Evolutionary conservation across 495 filamentous ascomycete genomes (phyloP).

Genomic region (Jackrogersella minutella): DNA sequence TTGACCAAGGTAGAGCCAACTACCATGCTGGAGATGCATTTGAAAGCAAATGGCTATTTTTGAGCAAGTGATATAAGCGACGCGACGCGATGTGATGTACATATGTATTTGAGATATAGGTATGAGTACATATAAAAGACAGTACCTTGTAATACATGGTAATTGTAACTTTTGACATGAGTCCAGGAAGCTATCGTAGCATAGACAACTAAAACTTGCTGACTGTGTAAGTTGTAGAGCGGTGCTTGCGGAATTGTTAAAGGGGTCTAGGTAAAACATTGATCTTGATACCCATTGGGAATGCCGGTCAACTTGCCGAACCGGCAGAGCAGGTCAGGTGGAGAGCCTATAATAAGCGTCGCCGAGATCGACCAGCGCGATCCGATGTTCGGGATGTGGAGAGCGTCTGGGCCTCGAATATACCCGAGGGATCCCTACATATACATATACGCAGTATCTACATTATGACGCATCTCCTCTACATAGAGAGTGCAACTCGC

Average conservation of each 20-base stretch:
- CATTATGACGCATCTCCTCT: not conserved
- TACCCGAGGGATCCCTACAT: not conserved
- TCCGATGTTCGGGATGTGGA: conserved; percentile 44
- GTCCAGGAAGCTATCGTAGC: too few species aligned
- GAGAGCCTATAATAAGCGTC: conserved; percentile 14
- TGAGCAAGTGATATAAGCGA: not conserved
- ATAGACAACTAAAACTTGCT: too few species aligned
- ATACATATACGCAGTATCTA: not conserved
- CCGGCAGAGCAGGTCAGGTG: not conserved
- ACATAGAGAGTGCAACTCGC: too few species aligned
- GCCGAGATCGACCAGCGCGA: conserved; percentile 13
- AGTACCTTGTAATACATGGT: not conserved
- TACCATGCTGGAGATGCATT: not conserved
- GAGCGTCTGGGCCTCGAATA: conserved; percentile 3
- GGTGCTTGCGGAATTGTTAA: not conserved
- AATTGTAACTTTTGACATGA: too few species aligned
- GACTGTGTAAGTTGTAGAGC: not conserved
- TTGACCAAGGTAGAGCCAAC: not conserved
- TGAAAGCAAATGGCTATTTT: conserved; percentile 11
- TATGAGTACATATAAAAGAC: not conserved
- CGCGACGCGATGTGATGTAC: conserved; percentile 5
- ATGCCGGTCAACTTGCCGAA: conserved; percentile 33
- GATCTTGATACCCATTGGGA: not conserved
- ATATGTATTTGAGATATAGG: conserved; percentile 22
- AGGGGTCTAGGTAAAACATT: not conserved